Evolutionary conservation across 2,329 filamentous ascomycete genomes (phyloP).

Genomic region (Cordyceps tenuipes): DNA sequence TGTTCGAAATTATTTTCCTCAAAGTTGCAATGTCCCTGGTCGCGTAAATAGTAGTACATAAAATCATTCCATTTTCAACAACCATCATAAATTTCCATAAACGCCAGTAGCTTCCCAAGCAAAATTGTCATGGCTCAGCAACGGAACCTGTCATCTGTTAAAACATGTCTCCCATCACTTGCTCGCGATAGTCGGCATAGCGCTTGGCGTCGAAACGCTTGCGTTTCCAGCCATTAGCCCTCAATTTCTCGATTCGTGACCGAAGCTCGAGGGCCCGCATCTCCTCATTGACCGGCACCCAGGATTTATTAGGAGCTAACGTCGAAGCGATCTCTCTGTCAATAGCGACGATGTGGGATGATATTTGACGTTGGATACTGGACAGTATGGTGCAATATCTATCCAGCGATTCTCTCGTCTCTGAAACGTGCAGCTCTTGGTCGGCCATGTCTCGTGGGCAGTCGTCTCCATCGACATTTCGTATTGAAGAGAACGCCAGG

Average conservation of each 20-base stretch:
- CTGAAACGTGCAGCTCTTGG: slow-evolving; percentile 21
- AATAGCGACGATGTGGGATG: slow-evolving; percentile 38
- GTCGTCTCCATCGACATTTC: slow-evolving; percentile 6
- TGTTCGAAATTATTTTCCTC: neutral
- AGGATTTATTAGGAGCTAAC: slow-evolving; percentile 15
- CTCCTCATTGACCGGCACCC: slow-evolving; percentile 24
- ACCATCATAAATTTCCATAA: neutral
- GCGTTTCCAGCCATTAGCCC: slow-evolving; percentile 46
- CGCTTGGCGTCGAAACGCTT: slow-evolving; percentile 45
- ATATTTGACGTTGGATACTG: slow-evolving; percentile 40
- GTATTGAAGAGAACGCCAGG: neutral
- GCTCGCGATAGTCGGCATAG: slow-evolving; percentile 45
- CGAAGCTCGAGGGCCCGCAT: slow-evolving; percentile 34
- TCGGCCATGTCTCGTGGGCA: neutral
- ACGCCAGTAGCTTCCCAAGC: neutral
- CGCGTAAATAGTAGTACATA: neutral
- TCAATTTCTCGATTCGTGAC: slow-evolving; percentile 45
- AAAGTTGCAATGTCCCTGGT: neutral
- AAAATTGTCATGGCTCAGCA: neutral
- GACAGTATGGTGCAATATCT: slow-evolving; percentile 42
- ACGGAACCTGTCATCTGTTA: neutral
- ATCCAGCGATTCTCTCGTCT: slow-evolving; percentile 35
- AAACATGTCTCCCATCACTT: slow-evolving; percentile 42
- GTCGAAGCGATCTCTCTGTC: slow-evolving; percentile 30
- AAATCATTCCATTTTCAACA: neutral